Evolutionary conservation across 129 eudicot species (phyloP), one percentile per base, ranked within the genome.

Genomic region (Glebionis coronaria): DNA sequence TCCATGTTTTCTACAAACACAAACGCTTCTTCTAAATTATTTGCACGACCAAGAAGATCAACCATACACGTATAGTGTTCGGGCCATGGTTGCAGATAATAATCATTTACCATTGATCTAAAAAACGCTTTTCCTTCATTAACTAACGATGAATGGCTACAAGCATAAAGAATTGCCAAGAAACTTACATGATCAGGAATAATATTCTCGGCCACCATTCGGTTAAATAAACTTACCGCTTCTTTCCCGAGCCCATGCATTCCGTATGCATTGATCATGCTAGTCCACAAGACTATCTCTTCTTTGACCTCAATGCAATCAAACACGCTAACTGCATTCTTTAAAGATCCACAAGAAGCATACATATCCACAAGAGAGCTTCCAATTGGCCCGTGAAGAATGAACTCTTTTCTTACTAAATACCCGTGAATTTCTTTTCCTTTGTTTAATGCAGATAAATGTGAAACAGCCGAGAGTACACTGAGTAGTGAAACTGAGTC

Each of bases 331-430:
- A 20, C 51, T 3, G 98, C 71, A 70, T 73, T 40, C 52, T 79
- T 78, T 12, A 86, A 18, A 65, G 73, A 72, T 44, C 98, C 96
- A 79, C 98, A 92, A 16, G 81, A 73, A 3, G 96, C 87, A 68
- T 92, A 88, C 95, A 88, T 88, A 76, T 86, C 87, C 44, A 92
- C 83, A 45, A 88, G 96, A 18, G 98, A 80, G 56, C 88, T 90
- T 19, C 84, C 70, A 12, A 92, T 57, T 19, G 82, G 71, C 31
- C 77, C 87, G 9, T 73, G 75, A 19, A 80, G 61, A 65, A 58
- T 16, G 58, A 86, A 68, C 29, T 76, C 73, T 15, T 79, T 81
- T 77, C 95, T 73, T 52, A 88, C 23, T 38, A 84, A 50, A 55
- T 73, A 82, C 25, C 95, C 96, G 53, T 93, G 97, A 68, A 85